phyloP scores from a whole-genome alignment of 2,329 filamentous ascomycete genomes.

The Penicillium sumatraense region DNA sequence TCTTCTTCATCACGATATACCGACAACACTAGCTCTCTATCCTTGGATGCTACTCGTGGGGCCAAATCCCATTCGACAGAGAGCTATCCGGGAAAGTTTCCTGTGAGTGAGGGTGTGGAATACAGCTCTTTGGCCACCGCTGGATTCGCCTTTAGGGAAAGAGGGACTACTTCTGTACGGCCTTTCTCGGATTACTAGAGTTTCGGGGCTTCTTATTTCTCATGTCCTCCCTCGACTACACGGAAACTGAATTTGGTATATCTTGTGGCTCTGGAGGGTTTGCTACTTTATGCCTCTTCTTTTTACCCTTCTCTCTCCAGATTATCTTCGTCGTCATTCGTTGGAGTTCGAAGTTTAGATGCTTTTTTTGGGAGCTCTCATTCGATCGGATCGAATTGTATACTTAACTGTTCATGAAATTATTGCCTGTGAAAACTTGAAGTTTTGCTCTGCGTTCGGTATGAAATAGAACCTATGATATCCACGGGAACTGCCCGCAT shows the following conservation, averaged over 20 bases:
- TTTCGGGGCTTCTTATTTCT: neutral
- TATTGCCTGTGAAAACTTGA: too few species aligned
- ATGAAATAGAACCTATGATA: too few species aligned
- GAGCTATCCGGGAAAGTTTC: conserved; percentile 39
- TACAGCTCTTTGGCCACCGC: conserved; percentile 32
- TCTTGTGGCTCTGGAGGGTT: neutral
- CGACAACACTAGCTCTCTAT: conserved; percentile 12
- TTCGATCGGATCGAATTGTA: neutral
- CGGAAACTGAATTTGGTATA: neutral
- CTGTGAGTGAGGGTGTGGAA: conserved; percentile 36
- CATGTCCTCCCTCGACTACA: neutral
- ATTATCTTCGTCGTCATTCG: neutral
- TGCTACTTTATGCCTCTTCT: neutral
- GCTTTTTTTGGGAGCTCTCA: neutral
- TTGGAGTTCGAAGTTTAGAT: neutral
- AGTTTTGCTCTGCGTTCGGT: too few species aligned
- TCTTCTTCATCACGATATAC: conserved; percentile 4
- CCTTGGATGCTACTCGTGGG: conserved; percentile 18
- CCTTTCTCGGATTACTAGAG: conserved; percentile 37
- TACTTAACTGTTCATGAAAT: neutral
- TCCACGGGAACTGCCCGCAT: too few species aligned
- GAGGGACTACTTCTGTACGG: conserved; percentile 31
- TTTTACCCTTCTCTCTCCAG: neutral
- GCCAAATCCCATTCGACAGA: conserved; percentile 28
- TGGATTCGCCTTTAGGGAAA: conserved; percentile 25